A percentile compares a stretch with the other conserved stretches of the same genome.
Conservation (phyloP, 2,329 filamentous ascomycete species). For the Aureobasidium sp. region DNA sequence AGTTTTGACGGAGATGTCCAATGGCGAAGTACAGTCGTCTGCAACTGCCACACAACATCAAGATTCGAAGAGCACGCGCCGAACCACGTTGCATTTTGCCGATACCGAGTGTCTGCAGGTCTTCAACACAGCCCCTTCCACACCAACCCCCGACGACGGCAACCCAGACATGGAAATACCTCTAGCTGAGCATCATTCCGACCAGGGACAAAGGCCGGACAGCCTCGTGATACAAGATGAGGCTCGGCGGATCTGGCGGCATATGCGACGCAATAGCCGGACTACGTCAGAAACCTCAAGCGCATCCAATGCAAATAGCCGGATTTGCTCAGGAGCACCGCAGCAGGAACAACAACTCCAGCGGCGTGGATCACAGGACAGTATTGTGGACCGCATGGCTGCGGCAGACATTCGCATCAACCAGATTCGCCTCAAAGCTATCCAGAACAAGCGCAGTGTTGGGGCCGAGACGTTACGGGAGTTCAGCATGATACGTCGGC, state of each 20-base stretch:
- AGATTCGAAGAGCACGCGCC: not conserved
- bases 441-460: conserved; percentile 35
- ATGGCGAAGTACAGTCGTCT: not conserved
- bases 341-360: not conserved
- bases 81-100: not conserved
- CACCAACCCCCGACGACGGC: conserved; percentile 1
- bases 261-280: conserved; percentile 28
- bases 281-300: not conserved
- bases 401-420: conserved; percentile 16
- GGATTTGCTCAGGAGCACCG: not conserved
- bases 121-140: conserved; percentile 3
- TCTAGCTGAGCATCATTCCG: not conserved
- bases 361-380: conserved; percentile 11
- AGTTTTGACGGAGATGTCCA: not conserved
- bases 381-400: conserved; percentile 12
- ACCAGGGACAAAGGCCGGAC: not conserved
- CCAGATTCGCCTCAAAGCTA: conserved; percentile 28
- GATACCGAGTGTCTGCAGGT: conserved; percentile 1
- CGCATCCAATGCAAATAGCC: conserved; percentile 4
- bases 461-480: conserved; percentile 35
- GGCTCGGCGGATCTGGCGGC: conserved; percentile 33
- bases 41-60: not conserved
- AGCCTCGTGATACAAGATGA: conserved; percentile 19
- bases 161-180: not conserved
- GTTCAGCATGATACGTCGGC: conserved; percentile 8